Base-by-base conservation (phyloP, 2,329 filamentous ascomycete genomes). In the Coniochaeta prunicola region DNA sequence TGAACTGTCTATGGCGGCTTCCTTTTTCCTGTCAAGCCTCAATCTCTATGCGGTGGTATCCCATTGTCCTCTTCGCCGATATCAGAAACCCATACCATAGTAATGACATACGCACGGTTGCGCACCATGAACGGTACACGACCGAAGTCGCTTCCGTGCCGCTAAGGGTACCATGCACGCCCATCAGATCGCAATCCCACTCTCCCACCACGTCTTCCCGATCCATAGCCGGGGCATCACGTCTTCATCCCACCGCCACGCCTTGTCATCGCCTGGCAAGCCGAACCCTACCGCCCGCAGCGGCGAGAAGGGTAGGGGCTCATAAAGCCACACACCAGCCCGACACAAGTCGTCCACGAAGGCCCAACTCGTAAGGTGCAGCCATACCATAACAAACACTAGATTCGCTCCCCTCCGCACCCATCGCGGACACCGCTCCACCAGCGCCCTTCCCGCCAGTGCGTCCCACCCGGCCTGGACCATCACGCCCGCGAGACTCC, bases 261-360 rank as follows among this genome's bases (percentile, higher is more conserved):
- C 87, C 1, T 78, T 74, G 66, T n/a, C n/a, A n/a, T 89, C 85
- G 0, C 80, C 83, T 19, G 77, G 71, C 1, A 76, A 74, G 0
- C 88, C 89, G 34, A 87, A 76, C 0, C 89, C 87, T 17, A 92
- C 34, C 1, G 80, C 82, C 28, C 91, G 78, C n/a, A 92, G 68
- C 0, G 81, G 68, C 58, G 90, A 96, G 9, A 93, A 63, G 0
- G 92, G 91, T n/a, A 96, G 73, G 0, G 91, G 91, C 71, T 97
- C 91, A 61, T 85, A 85, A 15, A 96, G 72, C 89, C 90, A 96
- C 0, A 96, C 67, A 0, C 90, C 91, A 0, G 85, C 82, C 12
- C 80, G 78, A 0, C 87, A 81, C 69, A 96, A 86, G 67, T 97
- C 92, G 68, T 96, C 85, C 12, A 85, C 77, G n/a, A 96, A 78